Conservation (phyloP, 1,139 yeast genomes). For the Scheffersomyces titani region DNA sequence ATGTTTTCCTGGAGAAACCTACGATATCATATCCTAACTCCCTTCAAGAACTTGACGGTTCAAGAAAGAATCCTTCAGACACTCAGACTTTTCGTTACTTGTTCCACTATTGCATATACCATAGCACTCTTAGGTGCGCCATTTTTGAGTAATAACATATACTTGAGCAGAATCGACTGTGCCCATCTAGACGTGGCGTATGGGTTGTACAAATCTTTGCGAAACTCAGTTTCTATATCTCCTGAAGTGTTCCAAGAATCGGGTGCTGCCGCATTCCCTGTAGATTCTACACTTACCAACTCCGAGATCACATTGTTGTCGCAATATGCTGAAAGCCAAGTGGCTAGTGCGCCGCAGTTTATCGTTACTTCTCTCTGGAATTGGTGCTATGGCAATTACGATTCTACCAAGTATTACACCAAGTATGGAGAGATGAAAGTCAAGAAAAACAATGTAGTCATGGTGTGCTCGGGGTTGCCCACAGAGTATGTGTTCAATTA, state of each 20-base stretch:
- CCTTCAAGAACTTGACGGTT: slow-evolving; percentile 31
- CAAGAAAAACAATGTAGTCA: slow-evolving; percentile 17
- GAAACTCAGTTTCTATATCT: slow-evolving; percentile 32
- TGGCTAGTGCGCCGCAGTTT: slow-evolving; percentile 53
- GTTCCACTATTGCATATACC: slow-evolving; percentile 21
- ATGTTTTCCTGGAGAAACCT: neutral
- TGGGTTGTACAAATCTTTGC: slow-evolving; percentile 52
- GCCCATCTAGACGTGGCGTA: slow-evolving; percentile 51
- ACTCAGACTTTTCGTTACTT: slow-evolving; percentile 26
- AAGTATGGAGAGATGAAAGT: slow-evolving; percentile 13
- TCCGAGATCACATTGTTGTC: slow-evolving; percentile 51
- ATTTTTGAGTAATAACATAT: slow-evolving; percentile 20
- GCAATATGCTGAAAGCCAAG: slow-evolving; percentile 48
- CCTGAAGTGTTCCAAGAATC: slow-evolving; percentile 14
- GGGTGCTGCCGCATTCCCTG: slow-evolving; percentile 22
- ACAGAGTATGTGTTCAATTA: slow-evolving; percentile 43
- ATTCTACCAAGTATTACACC: slow-evolving; percentile 17
- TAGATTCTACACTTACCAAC: slow-evolving; percentile 45
- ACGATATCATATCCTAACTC: slow-evolving; percentile 8
- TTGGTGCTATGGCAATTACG: slow-evolving; percentile 51
- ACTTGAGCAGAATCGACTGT: slow-evolving; percentile 46
- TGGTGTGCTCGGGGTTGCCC: slow-evolving; percentile 20
- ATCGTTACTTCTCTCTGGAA: slow-evolving; percentile 42
- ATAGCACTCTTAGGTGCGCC: slow-evolving; percentile 33
- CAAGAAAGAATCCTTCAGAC: slow-evolving; percentile 33